These are phyloP conservation scores for Fusarium cicatricum DNA, from an alignment of 2,329 filamentous ascomycete species.

Conservation along the genomic window DNA sequence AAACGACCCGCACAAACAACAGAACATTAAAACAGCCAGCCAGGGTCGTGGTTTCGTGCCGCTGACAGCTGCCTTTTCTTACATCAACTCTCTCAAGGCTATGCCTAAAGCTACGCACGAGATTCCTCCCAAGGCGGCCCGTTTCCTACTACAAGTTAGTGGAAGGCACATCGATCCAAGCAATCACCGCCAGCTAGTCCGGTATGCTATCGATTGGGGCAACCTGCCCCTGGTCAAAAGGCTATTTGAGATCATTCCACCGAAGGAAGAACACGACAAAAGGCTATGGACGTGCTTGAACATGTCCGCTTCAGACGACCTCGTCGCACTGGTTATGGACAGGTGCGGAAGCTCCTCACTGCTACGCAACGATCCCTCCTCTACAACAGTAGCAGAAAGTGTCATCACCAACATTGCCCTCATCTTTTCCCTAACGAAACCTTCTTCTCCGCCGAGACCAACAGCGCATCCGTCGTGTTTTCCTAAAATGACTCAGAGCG, in stretches of 20 bases:
- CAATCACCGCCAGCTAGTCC: slow-evolving; percentile 13
- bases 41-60: slow-evolving; percentile 40
- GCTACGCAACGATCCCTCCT: slow-evolving; percentile 17
- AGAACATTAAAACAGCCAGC: slow-evolving; percentile 40
- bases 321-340: slow-evolving; percentile 39
- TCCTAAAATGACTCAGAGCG: slow-evolving; percentile 14
- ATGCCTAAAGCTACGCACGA: background rate
- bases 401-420: slow-evolving; percentile 41
- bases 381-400: slow-evolving; percentile 41
- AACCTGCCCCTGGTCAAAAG: slow-evolving; percentile 30
- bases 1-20: slow-evolving; percentile 40
- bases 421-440: slow-evolving; percentile 7
- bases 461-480: slow-evolving; percentile 39
- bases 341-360: slow-evolving; percentile 27
- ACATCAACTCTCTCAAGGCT: slow-evolving; percentile 5
- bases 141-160: slow-evolving; percentile 27
- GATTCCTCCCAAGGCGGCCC: slow-evolving; percentile 14
- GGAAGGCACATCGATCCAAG: slow-evolving; percentile 1
- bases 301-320: slow-evolving; percentile 27
- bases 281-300: slow-evolving; percentile 41
- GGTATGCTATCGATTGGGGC: slow-evolving; percentile 43
- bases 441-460: background rate
- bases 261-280: slow-evolving; percentile 19
- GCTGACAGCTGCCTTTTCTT: slow-evolving; percentile 43
- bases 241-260: slow-evolving; percentile 18